A percentile compares a stretch with the other conserved stretches of the same genome.
Evolutionary conservation across 2,329 filamentous ascomycete genomes (phyloP).

Genomic region (Trichoderma endophyticum): DNA sequence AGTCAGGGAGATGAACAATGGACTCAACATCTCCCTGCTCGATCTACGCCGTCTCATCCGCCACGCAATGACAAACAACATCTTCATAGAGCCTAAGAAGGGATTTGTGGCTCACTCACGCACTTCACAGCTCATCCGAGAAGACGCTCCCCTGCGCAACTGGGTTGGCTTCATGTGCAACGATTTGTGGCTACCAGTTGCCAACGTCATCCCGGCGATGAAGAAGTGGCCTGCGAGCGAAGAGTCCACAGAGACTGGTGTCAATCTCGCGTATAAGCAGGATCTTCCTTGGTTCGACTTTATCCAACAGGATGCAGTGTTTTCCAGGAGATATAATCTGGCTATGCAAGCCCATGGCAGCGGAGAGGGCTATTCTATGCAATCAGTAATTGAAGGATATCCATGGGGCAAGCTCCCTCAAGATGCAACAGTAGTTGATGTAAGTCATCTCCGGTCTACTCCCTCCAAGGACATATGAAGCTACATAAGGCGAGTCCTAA

Average conservation of each 20-base stretch:
- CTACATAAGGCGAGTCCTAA: neutral
- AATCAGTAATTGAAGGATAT: slow-evolving; percentile 11
- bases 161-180: slow-evolving; percentile 33
- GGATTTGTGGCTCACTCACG: slow-evolving; percentile 39
- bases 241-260: slow-evolving; percentile 34
- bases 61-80: slow-evolving; percentile 36
- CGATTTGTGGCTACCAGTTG: slow-evolving; percentile 30
- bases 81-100: slow-evolving; percentile 38
- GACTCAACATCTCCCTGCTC: slow-evolving; percentile 35
- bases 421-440: slow-evolving; percentile 14
- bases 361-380: slow-evolving; percentile 23
- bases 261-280: slow-evolving; percentile 29
- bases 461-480: neutral
- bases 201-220: slow-evolving; percentile 32
- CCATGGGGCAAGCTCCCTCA: slow-evolving; percentile 9
- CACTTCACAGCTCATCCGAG: slow-evolving; percentile 29
- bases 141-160: slow-evolving; percentile 26
- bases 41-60: slow-evolving; percentile 36
- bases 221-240: slow-evolving; percentile 34
- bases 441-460: neutral
- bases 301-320: slow-evolving; percentile 26
- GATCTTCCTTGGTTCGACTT: slow-evolving; percentile 28
- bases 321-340: slow-evolving; percentile 29
- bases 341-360: slow-evolving; percentile 31
- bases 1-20: slow-evolving; percentile 34